These are phyloP conservation scores for Nakaseomyces nivariensis DNA, from an alignment of 1,139 yeast genomes.

Conservation along the genomic window DNA sequence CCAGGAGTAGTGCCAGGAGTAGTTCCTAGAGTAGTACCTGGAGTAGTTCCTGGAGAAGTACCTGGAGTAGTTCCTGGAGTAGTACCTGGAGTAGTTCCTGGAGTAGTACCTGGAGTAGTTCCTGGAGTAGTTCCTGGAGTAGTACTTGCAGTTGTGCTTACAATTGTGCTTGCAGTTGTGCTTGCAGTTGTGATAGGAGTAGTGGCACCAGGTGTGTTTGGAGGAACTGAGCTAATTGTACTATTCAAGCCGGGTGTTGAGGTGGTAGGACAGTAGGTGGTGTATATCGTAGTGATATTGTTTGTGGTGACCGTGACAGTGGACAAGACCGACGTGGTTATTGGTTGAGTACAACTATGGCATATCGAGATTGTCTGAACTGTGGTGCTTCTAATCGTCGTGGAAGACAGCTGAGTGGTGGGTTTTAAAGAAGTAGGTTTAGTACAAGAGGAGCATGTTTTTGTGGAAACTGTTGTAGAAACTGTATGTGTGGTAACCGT, in stretches of 20 bases:
- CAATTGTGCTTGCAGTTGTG: not conserved
- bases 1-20: not conserved
- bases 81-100: not conserved
- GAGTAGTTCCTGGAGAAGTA: no score
- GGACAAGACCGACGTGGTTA: slow-evolving; percentile 1
- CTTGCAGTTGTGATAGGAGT: no score
- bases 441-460: not conserved
- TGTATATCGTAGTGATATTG: not conserved
- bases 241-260: not conserved
- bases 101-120: not conserved
- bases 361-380: slow-evolving; percentile 1
- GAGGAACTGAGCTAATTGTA: not conserved
- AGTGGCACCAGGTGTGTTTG: no score
- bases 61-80: not conserved
- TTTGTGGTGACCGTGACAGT: slow-evolving; percentile 1
- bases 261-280: slow-evolving; percentile 1
- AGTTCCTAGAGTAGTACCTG: not conserved
- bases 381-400: not conserved
- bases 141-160: not conserved
- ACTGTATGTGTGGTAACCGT: not conserved
- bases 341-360: slow-evolving; percentile 2
- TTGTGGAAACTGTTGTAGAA: not conserved
- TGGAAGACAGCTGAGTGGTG: not conserved
- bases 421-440: not conserved
- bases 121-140: not conserved